Percentiles rank a stretch among this genome's conserved stretches.
Evolutionary conservation across 768 basidiomycete species (phyloP).

Genomic region (Lenzites betulinus): DNA sequence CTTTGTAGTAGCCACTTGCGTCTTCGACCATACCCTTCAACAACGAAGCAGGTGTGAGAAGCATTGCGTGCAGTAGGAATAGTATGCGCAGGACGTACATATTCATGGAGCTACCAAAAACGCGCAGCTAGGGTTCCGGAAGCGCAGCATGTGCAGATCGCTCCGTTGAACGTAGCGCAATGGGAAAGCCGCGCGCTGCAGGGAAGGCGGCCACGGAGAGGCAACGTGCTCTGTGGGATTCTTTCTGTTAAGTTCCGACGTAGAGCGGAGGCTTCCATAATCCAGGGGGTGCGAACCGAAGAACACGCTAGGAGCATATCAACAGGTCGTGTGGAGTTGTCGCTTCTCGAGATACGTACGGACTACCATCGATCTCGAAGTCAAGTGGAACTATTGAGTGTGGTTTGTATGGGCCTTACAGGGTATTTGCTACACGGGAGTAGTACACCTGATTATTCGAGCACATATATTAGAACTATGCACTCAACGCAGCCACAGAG

Average conservation of each 20-base stretch:
- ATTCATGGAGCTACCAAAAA: background rate
- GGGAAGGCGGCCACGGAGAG: background rate
- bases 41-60: too few relatives aligned
- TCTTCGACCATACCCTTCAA: too few relatives aligned
- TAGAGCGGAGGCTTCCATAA: constrained; percentile 14
- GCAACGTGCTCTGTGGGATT: background rate
- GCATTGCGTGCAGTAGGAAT: background rate
- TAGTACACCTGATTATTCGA: too few relatives aligned
- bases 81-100: background rate
- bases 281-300: constrained; percentile 2
- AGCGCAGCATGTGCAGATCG: constrained; percentile 5
- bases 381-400: background rate
- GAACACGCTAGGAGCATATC: background rate
- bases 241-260: constrained; percentile 7
- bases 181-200: background rate
- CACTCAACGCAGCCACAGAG: too few relatives aligned
- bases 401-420: background rate
- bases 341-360: background rate
- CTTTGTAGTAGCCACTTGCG: too few relatives aligned
- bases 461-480: too few relatives aligned
- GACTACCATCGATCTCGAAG: background rate
- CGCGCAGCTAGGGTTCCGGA: background rate
- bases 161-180: background rate
- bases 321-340: background rate
- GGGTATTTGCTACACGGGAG: background rate